Evolutionary conservation across 768 basidiomycete species (phyloP).

Genomic region (Mycena amicta): DNA sequence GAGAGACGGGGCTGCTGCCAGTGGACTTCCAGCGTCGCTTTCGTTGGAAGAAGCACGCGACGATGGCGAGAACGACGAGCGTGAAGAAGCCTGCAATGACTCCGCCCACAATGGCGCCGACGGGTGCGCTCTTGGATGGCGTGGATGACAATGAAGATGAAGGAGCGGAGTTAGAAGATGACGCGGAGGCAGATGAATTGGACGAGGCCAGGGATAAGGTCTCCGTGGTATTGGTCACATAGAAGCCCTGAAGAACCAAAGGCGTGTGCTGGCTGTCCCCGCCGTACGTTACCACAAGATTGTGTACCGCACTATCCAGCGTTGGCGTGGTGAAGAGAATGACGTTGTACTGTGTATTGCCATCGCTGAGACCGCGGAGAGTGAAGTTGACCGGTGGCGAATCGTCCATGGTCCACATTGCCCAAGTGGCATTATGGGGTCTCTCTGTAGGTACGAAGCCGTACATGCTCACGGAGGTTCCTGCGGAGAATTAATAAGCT

Average conservation of each 20-base stretch:
- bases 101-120: constrained; percentile 23
- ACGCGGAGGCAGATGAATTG: background rate
- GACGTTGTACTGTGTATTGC: constrained; percentile 25
- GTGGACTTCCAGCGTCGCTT: background rate
- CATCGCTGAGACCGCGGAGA: constrained; percentile 17
- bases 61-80: background rate
- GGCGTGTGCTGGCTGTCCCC: constrained; percentile 15
- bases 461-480: constrained; percentile 29
- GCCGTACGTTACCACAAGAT: constrained; percentile 20
- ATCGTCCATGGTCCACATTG: constrained; percentile 29
- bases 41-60: background rate
- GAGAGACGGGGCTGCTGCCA: background rate
- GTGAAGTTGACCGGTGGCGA: constrained; percentile 23
- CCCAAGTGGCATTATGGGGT: constrained; percentile 14
- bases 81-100: constrained; percentile 8
- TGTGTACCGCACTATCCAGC: constrained; percentile 21
- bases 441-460: constrained; percentile 24
- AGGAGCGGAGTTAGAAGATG: no score
- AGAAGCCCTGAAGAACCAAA: constrained; percentile 22
- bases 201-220: background rate
- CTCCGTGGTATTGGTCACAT: constrained; percentile 16
- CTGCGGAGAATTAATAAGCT: constrained; percentile 9
- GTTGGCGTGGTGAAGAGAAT: constrained; percentile 22
- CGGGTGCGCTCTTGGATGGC: background rate
- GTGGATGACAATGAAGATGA: background rate